A percentile compares a stretch with the other conserved stretches of the same genome.
Evolutionary conservation across 306 rosid genomes (phyloP).

Genomic region (Acacia acuminata): DNA sequence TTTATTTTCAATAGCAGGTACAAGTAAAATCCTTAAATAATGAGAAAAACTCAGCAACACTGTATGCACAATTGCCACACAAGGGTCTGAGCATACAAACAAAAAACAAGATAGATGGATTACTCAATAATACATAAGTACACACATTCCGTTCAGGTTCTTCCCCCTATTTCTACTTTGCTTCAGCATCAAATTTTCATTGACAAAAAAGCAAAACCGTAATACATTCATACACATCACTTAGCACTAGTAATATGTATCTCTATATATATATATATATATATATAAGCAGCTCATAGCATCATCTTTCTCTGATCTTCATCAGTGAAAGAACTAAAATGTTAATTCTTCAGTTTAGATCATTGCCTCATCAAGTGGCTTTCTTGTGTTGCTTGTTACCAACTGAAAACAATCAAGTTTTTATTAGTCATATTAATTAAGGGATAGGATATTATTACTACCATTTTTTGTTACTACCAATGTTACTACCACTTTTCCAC

Average conservation of each 20-base stretch:
- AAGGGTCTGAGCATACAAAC: constrained; percentile 24
- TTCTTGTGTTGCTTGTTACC: constrained; percentile 56
- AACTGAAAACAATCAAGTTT: constrained; percentile 24
- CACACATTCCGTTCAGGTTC: constrained; percentile 35
- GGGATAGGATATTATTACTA: no score
- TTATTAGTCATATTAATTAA: not conserved
- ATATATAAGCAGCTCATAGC: constrained; percentile 24
- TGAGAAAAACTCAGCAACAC: not conserved
- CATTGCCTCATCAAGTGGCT: constrained; percentile 33
- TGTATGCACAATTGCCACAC: not conserved
- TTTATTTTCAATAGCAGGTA: not conserved
- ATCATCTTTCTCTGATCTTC: constrained; percentile 31
- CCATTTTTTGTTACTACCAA: no score
- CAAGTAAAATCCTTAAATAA: not conserved
- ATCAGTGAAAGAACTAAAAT: constrained; percentile 36
- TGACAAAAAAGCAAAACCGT: constrained; percentile 1
- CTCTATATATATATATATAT: not conserved
- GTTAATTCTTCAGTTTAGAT: constrained; percentile 32
- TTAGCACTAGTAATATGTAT: constrained; percentile 26
- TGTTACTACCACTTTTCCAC: no score
- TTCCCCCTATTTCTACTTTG: constrained; percentile 44
- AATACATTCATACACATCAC: constrained; percentile 42
- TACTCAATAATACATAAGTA: constrained; percentile 38
- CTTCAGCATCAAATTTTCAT: constrained; percentile 38
- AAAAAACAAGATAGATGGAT: constrained; percentile 41